Conservation (phyloP, 371 early-diverging fungal species). For the Mucor mucedo region DNA sequence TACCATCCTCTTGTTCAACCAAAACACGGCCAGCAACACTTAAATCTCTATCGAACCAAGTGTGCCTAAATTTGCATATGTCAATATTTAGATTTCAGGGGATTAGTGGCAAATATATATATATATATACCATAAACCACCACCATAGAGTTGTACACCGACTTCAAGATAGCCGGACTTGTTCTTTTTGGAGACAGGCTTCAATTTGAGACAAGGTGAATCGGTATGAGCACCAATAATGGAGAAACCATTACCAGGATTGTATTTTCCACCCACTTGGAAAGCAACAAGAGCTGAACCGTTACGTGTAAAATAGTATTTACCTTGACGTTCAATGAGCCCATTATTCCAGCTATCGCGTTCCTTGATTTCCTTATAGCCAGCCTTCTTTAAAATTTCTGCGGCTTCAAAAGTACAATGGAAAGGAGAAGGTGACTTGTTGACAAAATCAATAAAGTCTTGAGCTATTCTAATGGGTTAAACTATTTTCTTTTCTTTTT, state of each 20-base stretch:
- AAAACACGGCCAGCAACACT: conserved; percentile 96
- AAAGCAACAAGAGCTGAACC: conserved; percentile 91
- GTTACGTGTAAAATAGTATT: conserved; percentile 96
- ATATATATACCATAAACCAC: conserved; percentile 83
- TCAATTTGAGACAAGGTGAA: conserved; percentile 94
- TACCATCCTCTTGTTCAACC: conserved; percentile 73
- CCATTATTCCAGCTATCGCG: conserved; percentile 79
- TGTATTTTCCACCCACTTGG: conserved; percentile 87
- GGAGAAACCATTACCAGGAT: conserved; percentile 83
- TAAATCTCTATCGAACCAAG: conserved; percentile 98
- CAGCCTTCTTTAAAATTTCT: conserved; percentile 68
- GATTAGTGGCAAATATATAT: neutral
- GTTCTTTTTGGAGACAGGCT: conserved; percentile 91
- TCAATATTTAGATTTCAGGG: neutral
- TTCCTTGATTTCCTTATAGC: conserved; percentile 89
- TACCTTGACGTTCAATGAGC: conserved; percentile 73
- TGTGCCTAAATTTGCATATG: conserved; percentile 68
- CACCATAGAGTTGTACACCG: conserved; percentile 92
- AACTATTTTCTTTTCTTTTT: neutral
- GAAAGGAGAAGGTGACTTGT: conserved; percentile 92
- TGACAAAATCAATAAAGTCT: conserved; percentile 85
- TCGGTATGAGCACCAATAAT: conserved; percentile 97
- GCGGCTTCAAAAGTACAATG: conserved; percentile 86
- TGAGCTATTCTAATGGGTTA: conserved; percentile 15
- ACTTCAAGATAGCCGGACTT: conserved; percentile 87